A percentile compares a stretch with the other conserved stretches of the same genome.
Evolutionary conservation across 139 green algal genomes (phyloP).

Genomic region (Closterium sp.): DNA sequence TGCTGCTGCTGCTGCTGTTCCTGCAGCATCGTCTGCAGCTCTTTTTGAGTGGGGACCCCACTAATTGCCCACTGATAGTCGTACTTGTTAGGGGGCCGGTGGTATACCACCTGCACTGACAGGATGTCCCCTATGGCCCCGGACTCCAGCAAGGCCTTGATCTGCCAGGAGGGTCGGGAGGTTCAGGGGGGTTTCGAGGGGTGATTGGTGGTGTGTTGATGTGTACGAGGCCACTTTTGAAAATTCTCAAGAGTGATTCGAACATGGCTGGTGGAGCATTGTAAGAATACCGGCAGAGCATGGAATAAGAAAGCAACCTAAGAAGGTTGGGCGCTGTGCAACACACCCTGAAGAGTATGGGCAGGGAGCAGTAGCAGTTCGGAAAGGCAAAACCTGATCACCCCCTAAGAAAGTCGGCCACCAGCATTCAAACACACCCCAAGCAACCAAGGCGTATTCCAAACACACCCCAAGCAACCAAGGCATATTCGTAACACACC

Average conservation of each 20-base stretch:
- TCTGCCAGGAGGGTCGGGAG: background rate
- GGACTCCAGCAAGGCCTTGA: conserved; percentile 6
- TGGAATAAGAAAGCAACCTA: background rate
- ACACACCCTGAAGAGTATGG: conserved; percentile 19
- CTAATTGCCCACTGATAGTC: conserved; percentile 8
- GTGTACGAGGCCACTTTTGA: too few relatives aligned
- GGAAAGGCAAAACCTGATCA: background rate
- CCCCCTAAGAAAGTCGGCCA: too few relatives aligned
- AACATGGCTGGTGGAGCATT: too few relatives aligned
- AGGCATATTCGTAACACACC: background rate
- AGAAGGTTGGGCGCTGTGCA: background rate
- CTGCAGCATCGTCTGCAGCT: background rate
- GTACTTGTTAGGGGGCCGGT: conserved; percentile 31
- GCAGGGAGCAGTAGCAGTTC: conserved; percentile 31
- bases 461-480: background rate
- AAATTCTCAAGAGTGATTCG: too few relatives aligned
- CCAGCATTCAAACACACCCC: too few relatives aligned
- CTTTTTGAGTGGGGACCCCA: background rate
- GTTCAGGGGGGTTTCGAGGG: too few relatives aligned
- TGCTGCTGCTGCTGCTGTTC: background rate
- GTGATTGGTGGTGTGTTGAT: too few relatives aligned
- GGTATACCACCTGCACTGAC: conserved; percentile 36
- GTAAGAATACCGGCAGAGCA: too few relatives aligned
- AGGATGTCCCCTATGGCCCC: conserved; percentile 23
- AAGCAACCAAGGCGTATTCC: too few relatives aligned